phyloP scores from a whole-genome alignment of 2,329 filamentous ascomycete genomes.

The Epichloe sibirici region DNA sequence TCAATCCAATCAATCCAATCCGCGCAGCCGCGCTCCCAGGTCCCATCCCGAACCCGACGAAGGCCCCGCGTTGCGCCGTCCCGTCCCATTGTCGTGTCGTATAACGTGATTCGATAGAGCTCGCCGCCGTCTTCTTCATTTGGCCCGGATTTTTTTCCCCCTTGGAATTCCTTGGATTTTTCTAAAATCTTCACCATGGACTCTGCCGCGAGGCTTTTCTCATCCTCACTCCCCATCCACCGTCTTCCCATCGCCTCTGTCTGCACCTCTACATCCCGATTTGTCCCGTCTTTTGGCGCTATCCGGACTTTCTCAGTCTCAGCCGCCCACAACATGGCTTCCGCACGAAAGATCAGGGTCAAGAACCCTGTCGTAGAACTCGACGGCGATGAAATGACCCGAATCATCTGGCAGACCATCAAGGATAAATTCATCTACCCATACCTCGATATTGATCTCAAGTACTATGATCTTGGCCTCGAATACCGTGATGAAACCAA shows the following conservation, averaged over 20 bases:
- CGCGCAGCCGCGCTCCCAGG: neutral
- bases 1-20: neutral
- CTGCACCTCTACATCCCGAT: constrained; percentile 23
- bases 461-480: constrained; percentile 93
- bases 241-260: constrained; percentile 15
- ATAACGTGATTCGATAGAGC: neutral
- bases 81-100: neutral
- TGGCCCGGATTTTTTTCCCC: constrained; percentile 2
- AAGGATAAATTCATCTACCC: constrained; percentile 98
- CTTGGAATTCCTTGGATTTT: constrained; percentile 2
- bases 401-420: constrained; percentile 98
- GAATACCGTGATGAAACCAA: constrained; percentile 93
- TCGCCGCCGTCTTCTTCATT: constrained; percentile 10
- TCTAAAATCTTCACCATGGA: constrained; percentile 13
- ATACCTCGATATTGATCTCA: constrained; percentile 93
- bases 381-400: constrained; percentile 92
- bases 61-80: constrained; percentile 2
- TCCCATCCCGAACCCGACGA: constrained; percentile 1
- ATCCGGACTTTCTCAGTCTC: constrained; percentile 47
- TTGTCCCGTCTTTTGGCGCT: constrained; percentile 33
- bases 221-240: constrained; percentile 17
- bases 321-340: constrained; percentile 50
- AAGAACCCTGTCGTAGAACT: constrained; percentile 98
- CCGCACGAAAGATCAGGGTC: constrained; percentile 85
- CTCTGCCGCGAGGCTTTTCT: constrained; percentile 19